A percentile compares a stretch with the other conserved stretches of the same genome.
phyloP scores from a whole-genome alignment of 1,284 basidiomycete species.

The Ceratobasidium theobromae region DNA sequence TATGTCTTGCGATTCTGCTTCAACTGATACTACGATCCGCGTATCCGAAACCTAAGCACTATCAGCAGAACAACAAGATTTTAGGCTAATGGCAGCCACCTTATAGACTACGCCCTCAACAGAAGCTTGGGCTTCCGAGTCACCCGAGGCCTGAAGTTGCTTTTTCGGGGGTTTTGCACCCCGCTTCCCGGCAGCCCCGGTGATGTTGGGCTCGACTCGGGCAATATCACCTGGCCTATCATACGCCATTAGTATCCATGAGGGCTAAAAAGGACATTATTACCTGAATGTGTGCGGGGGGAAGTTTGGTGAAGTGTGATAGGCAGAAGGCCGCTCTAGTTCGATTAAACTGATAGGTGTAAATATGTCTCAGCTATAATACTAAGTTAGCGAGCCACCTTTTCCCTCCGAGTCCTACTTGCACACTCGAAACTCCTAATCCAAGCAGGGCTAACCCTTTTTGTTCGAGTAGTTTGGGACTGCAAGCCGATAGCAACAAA shows the following conservation, averaged over 20 bases:
- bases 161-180: slow-evolving; percentile 53
- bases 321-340: slow-evolving; percentile 79
- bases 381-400: slow-evolving; percentile 52
- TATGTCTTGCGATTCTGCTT: slow-evolving; percentile 63
- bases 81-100: slow-evolving; percentile 49
- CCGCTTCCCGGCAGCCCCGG: slow-evolving; percentile 51
- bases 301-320: slow-evolving; percentile 68
- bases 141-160: slow-evolving; percentile 43
- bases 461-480: slow-evolving; percentile 81
- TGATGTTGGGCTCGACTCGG: slow-evolving; percentile 71
- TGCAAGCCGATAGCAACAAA: slow-evolving; percentile 79
- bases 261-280: slow-evolving; percentile 33
- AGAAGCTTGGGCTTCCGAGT: slow-evolving; percentile 31
- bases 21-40: slow-evolving; percentile 73
- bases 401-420: slow-evolving; percentile 87
- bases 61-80: slow-evolving; percentile 1
- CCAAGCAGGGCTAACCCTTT: slow-evolving; percentile 80
- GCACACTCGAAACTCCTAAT: slow-evolving; percentile 68
- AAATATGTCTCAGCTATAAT: background rate
- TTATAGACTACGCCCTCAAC: slow-evolving; percentile 83
- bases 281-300: slow-evolving; percentile 85
- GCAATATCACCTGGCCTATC: slow-evolving; percentile 76
- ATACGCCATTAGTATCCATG: slow-evolving; percentile 36
- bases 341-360: slow-evolving; percentile 69
- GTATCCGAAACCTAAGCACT: slow-evolving; percentile 66